Evolutionary conservation across 495 filamentous ascomycete genomes (phyloP), one percentile per base, ranked within the genome.

Genomic region (Penicillium bialowiezense): DNA sequence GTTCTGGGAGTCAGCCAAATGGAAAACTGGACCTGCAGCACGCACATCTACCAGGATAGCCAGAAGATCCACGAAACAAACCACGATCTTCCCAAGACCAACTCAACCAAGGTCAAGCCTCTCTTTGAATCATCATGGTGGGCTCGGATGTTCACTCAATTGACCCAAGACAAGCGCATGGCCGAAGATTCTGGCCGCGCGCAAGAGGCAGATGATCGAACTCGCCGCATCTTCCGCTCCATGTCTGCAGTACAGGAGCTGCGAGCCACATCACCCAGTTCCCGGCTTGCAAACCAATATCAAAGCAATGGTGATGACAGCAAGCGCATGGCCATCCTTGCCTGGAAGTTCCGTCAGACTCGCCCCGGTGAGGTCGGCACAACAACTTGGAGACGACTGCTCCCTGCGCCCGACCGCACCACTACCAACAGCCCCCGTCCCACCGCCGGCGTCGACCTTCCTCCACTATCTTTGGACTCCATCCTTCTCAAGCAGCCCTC

Each of bases 331-430:
- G 75, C 77, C 3, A 66, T 80, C 38, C 49, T 82, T 9, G 62
- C 78, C 9, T 82, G 78, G 78, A 78, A 73, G 39, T 81, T 81
- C 55, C 71, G 69, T 7, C 69, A 76, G 47, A 74, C 74, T 10
- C 59, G 63, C 4, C 60, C 60, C 13, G 62, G 63, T 7, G 67
- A 78, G 44, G 70, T 70, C 26, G 76, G 75, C 29, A 78, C 72
- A 3, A 79, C 77, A 3, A 75, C 69, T n/a, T 82, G 78, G 78
- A 64, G 72, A 48, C 65, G 63, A 24, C 55, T 82, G n/a, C 63
- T 73, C 17, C 65, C 73, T 13, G 71, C 74, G 0, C 64, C 74
- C 0, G 65, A 69, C 18, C 69, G 70, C 8, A 68, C 51, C 26
- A 48, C 60, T 8, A 65, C 71, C 35, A 71, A 67, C 38, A 76